Percentiles rank a stretch among this genome's conserved stretches.
These are phyloP conservation scores for Phytophthora tubulina DNA, from an alignment of 352 stramenopile species.

Conservation along the genomic window DNA sequence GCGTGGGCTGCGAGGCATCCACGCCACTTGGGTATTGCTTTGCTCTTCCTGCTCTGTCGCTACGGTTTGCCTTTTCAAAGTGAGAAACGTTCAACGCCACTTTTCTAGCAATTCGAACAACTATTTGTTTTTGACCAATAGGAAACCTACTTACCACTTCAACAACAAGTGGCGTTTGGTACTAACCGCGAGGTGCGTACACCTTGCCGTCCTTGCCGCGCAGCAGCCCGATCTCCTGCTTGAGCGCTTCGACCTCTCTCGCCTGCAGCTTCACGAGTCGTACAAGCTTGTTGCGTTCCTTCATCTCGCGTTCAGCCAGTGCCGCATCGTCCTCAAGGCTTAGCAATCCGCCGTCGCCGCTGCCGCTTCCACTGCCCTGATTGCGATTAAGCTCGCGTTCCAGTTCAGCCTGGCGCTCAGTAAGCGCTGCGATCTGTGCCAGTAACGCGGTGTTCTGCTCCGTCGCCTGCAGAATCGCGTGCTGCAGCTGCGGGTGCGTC, in stretches of 20 bases:
- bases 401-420: conserved; percentile 79
- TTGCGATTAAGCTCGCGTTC: conserved; percentile 88
- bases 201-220: conserved; percentile 86
- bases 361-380: conserved; percentile 35
- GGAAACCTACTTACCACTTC: conserved; percentile 42
- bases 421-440: conserved; percentile 80
- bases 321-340: conserved; percentile 53
- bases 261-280: conserved; percentile 92
- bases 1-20: conserved; percentile 14
- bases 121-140: conserved; percentile 28
- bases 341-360: conserved; percentile 49
- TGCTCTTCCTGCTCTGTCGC: conserved; percentile 3
- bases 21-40: conserved; percentile 1
- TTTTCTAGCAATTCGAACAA: conserved; percentile 11
- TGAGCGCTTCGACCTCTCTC: conserved; percentile 92
- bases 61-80: conserved; percentile 31
- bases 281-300: conserved; percentile 91
- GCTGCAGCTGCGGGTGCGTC: conserved; percentile 70
- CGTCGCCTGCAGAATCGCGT: conserved; percentile 81
- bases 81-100: conserved; percentile 17
- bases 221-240: conserved; percentile 89
- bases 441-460: conserved; percentile 88
- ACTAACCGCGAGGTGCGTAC: conserved; percentile 59
- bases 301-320: conserved; percentile 76
- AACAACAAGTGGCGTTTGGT: conserved; percentile 41